Percentiles rank a stretch among this genome's conserved stretches.
Evolutionary conservation across 306 rosid species (phyloP).

Genomic region (Luffa acutangula): DNA sequence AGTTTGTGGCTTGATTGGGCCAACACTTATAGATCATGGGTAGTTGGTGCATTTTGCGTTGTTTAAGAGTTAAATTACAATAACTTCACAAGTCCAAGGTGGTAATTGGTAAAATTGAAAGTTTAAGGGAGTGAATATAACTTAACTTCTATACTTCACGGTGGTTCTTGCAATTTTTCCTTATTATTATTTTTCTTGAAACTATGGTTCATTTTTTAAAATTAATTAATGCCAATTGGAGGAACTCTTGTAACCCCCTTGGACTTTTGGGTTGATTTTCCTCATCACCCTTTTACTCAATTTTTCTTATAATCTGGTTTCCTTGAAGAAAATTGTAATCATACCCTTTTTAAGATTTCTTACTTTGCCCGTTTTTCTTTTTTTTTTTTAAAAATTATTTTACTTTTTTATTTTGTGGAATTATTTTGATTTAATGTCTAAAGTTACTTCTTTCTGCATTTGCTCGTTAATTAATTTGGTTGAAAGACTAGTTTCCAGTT

Average conservation of each 20-base stretch:
- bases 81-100: too few species aligned
- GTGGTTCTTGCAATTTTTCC: too few species aligned
- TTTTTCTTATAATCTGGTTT: not conserved
- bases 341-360: not conserved
- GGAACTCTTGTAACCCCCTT: not conserved
- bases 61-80: too few species aligned
- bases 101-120: too few species aligned
- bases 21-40: too few species aligned
- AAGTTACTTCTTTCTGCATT: not conserved
- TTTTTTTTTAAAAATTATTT: too few species aligned
- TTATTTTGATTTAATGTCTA: too few species aligned
- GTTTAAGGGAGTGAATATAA: too few species aligned
- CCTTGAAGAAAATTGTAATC: not conserved
- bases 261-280: not conserved
- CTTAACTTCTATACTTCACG: not conserved
- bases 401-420: not conserved
- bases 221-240: not conserved
- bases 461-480: not conserved
- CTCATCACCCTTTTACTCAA: not conserved
- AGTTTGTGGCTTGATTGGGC: too few species aligned
- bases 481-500: not conserved
- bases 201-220: not conserved
- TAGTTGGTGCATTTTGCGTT: too few species aligned
- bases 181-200: not conserved
- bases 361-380: too few species aligned